Conservation (phyloP, 2,329 filamentous ascomycete species). For the Lasiodiplodia theobromae region DNA sequence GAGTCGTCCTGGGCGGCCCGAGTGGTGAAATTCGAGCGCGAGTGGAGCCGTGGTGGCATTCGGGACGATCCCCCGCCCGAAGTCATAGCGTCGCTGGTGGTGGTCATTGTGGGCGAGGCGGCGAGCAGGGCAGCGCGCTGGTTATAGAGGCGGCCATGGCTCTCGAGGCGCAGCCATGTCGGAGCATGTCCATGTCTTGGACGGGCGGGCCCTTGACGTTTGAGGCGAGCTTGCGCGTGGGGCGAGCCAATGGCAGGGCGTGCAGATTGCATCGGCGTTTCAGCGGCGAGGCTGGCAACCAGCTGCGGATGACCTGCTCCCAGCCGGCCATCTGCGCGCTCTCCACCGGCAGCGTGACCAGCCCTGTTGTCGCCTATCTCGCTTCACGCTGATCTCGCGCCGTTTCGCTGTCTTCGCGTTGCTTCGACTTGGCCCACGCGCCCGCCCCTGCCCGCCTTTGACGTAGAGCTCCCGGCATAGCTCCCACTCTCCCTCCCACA, state of each 20-base stretch:
- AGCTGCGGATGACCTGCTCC: conserved; percentile 14
- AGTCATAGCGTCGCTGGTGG: conserved; percentile 17
- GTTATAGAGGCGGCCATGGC: conserved; percentile 2
- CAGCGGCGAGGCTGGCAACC: not conserved
- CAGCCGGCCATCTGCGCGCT: conserved; percentile 26
- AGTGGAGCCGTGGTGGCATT: conserved; percentile 29
- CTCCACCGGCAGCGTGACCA: conserved; percentile 30
- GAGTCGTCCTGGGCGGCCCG: conserved; percentile 54
- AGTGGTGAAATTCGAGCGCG: conserved; percentile 50
- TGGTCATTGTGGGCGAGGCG: not conserved
- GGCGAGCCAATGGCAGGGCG: conserved; percentile 9
- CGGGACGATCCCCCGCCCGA: conserved; percentile 26
- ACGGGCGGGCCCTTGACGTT: conserved; percentile 7
- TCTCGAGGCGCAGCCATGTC: not conserved
- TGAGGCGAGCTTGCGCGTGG: not conserved
- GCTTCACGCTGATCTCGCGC: conserved; percentile 19
- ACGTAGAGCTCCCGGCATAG: conserved; percentile 23
- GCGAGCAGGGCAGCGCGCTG: not conserved
- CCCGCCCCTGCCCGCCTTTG: not conserved
- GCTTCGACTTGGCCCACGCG: conserved; percentile 15
- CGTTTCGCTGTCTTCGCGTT: conserved; percentile 11
- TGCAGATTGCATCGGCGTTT: conserved; percentile 5
- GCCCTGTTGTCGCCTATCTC: conserved; percentile 27
- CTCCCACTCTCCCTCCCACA: conserved; percentile 3
- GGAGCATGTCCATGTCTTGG: not conserved